A percentile compares a stretch with the other conserved stretches of the same genome.
phyloP scores from a whole-genome alignment of 2,329 filamentous ascomycete genomes.

The Fusarium humuli region DNA sequence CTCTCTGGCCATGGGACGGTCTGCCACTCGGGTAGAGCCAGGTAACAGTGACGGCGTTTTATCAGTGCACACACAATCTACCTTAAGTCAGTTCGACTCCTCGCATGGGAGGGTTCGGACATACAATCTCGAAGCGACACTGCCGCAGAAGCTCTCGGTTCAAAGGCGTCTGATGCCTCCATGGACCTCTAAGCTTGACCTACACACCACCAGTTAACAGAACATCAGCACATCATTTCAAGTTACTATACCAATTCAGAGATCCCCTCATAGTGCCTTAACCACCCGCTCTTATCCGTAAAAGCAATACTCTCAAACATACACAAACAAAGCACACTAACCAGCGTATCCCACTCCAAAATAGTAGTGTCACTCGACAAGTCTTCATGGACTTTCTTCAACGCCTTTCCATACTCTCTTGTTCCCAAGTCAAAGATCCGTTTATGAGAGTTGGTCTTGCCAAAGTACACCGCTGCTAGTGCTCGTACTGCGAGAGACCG shows the following conservation, averaged over 20 bases:
- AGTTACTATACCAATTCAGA: not conserved
- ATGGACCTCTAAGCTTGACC: slow-evolving; percentile 17
- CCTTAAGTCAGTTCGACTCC: no score
- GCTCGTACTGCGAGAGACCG: slow-evolving; percentile 9
- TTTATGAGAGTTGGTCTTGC: slow-evolving; percentile 6
- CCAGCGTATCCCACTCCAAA: slow-evolving; percentile 20
- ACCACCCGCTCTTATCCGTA: slow-evolving; percentile 16
- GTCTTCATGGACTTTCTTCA: slow-evolving; percentile 1
- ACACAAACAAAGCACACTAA: slow-evolving; percentile 18
- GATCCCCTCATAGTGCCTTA: slow-evolving; percentile 24
- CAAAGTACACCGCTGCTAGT: slow-evolving; percentile 20
- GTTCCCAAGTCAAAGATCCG: not conserved
- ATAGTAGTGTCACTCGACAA: not conserved
- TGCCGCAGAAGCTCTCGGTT: slow-evolving; percentile 18
- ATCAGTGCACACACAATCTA: slow-evolving; percentile 18
- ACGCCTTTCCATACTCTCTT: slow-evolving; percentile 1
- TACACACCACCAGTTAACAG: not conserved
- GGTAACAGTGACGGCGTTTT: slow-evolving; percentile 13
- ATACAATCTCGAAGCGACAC: slow-evolving; percentile 27
- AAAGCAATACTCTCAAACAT: slow-evolving; percentile 27
- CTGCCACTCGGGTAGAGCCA: slow-evolving; percentile 10
- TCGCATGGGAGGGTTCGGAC: fast-evolving
- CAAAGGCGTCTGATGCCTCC: slow-evolving; percentile 1
- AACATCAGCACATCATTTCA: fast-evolving
- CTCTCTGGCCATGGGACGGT: not conserved